phyloP scores from a whole-genome alignment of 345 rosid species.

The Moricandia arvensis region DNA sequence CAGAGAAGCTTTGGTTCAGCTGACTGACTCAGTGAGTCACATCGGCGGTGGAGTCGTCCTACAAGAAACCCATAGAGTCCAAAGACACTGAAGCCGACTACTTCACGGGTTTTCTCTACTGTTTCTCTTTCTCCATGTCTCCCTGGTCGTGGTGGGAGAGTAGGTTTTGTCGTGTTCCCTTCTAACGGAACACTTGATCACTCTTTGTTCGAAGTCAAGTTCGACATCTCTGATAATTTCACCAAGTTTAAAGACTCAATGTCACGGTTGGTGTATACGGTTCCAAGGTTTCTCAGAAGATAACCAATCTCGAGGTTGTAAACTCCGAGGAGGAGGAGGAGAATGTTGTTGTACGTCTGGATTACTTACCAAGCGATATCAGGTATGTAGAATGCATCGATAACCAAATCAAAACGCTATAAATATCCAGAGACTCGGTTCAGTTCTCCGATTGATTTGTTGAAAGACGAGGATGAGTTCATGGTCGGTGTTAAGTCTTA shows the following conservation, averaged over 20 bases:
- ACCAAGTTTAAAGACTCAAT: background rate
- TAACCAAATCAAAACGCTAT: background rate
- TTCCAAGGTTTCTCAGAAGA: background rate
- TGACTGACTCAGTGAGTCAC: background rate
- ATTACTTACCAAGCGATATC: background rate
- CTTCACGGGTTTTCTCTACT: background rate
- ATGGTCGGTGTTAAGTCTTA: background rate
- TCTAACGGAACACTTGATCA: background rate
- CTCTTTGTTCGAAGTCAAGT: background rate
- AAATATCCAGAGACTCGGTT: background rate
- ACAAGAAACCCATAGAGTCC: background rate
- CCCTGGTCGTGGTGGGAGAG: background rate
- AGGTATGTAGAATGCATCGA: background rate
- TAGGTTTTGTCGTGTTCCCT: background rate
- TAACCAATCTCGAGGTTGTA: background rate
- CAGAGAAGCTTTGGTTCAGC: background rate
- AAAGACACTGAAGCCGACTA: background rate
- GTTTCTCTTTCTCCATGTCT: background rate
- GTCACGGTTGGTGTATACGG: background rate
- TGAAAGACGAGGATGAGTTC: background rate
- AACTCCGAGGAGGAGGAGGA: background rate
- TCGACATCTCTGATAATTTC: background rate
- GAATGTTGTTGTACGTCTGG: background rate
- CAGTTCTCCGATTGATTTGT: background rate
- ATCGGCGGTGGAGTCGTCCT: background rate